Conservation (phyloP, 2,329 filamentous ascomycete genomes). For the Paecilomyces niveus region DNA sequence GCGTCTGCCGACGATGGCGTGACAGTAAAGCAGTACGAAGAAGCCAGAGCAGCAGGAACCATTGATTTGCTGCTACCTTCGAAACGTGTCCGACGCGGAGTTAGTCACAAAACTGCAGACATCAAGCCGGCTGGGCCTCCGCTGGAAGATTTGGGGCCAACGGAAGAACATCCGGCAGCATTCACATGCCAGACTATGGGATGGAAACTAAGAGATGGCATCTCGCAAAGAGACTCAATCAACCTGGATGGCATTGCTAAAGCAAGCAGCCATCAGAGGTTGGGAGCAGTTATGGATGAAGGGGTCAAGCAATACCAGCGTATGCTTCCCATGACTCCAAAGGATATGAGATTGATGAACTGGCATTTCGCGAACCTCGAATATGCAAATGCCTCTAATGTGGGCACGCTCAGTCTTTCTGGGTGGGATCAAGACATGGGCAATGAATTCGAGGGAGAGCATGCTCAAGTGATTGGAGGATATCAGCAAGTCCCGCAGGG, state of each 20-base stretch:
- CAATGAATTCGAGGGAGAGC: slow-evolving; percentile 93
- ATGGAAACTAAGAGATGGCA: slow-evolving; percentile 64
- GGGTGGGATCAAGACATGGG: slow-evolving; percentile 97
- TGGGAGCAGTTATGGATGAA: slow-evolving; percentile 87
- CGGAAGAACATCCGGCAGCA: slow-evolving; percentile 64
- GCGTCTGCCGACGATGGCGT: slow-evolving; percentile 61
- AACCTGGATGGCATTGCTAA: slow-evolving; percentile 62
- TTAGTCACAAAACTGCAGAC: slow-evolving; percentile 42
- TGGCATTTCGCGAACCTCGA: slow-evolving; percentile 99
- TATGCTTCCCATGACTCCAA: slow-evolving; percentile 73
- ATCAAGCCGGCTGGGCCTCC: slow-evolving; percentile 41
- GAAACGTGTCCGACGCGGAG: slow-evolving; percentile 38
- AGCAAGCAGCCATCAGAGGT: slow-evolving; percentile 57
- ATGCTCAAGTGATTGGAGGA: slow-evolving; percentile 87
- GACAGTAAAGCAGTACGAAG: slow-evolving; percentile 67
- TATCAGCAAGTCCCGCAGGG: slow-evolving; percentile 92
- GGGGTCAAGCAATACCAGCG: slow-evolving; percentile 82
- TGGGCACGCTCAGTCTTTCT: slow-evolving; percentile 76
- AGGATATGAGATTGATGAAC: slow-evolving; percentile 85
- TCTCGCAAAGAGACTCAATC: slow-evolving; percentile 59
- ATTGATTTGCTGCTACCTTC: slow-evolving; percentile 36
- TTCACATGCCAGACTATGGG: slow-evolving; percentile 74
- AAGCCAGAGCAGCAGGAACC: slow-evolving; percentile 56
- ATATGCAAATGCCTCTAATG: slow-evolving; percentile 89
- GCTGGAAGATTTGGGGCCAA: slow-evolving; percentile 55